These are phyloP conservation scores for Thalassiosira ordinaria DNA, from an alignment of 352 stramenopile genomes.

Conservation along the genomic window DNA sequence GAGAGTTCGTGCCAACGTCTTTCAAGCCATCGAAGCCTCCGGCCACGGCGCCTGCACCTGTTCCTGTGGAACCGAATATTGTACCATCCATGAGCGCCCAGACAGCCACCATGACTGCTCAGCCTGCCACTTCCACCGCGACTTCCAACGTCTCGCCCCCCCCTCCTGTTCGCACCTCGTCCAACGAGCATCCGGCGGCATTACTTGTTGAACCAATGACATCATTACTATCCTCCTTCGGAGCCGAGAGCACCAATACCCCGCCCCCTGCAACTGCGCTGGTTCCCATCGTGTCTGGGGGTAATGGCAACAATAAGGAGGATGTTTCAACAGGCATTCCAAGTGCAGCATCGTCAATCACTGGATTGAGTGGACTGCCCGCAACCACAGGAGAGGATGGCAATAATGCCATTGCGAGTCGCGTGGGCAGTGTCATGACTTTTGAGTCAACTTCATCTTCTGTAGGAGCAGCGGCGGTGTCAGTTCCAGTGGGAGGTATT, in stretches of 20 bases:
- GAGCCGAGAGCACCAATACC: background rate
- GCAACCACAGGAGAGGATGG: slow-evolving; percentile 17
- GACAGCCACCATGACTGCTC: slow-evolving; percentile 25
- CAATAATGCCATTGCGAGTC: slow-evolving; percentile 24
- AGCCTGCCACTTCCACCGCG: background rate
- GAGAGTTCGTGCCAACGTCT: slow-evolving; percentile 73
- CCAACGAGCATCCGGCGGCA: slow-evolving; percentile 24
- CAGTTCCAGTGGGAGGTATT: slow-evolving; percentile 10
- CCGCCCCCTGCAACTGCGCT: background rate
- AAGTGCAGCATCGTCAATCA: slow-evolving; percentile 62
- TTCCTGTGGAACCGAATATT: slow-evolving; percentile 10
- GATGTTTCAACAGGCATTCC: slow-evolving; percentile 33
- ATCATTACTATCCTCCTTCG: slow-evolving; percentile 35
- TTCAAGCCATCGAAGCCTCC: slow-evolving; percentile 48
- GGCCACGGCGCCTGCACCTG: background rate
- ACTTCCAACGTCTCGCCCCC: slow-evolving; percentile 21
- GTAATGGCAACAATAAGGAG: slow-evolving; percentile 14
- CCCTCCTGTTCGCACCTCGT: slow-evolving; percentile 8
- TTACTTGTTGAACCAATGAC: slow-evolving; percentile 47
- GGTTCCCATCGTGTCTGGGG: no score
- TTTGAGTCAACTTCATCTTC: slow-evolving; percentile 41
- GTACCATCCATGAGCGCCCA: slow-evolving; percentile 52
- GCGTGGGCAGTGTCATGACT: slow-evolving; percentile 58
- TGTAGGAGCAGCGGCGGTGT: background rate
- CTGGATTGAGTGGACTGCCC: slow-evolving; percentile 40